A percentile compares a stretch with the other conserved stretches of the same genome.
Conservation (phyloP, 208 protist genomes). For the Angomonas desouzai region DNA sequence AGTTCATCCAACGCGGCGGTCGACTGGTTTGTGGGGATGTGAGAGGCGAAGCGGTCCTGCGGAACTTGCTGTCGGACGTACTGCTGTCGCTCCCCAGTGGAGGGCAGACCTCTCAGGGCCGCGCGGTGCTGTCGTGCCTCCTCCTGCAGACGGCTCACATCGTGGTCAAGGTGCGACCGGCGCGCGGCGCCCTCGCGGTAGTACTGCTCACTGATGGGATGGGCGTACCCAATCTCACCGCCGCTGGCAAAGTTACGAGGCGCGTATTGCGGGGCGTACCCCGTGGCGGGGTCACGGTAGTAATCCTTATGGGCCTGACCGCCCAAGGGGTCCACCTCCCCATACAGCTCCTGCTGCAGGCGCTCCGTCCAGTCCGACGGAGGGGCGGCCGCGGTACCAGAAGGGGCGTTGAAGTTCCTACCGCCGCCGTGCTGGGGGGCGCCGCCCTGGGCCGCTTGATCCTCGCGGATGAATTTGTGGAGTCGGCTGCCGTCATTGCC, state of each 20-base stretch:
- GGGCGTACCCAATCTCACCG: constrained; percentile 60
- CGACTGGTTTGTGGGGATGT: constrained; percentile 26
- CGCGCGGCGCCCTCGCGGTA: constrained; percentile 40
- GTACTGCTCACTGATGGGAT: constrained; percentile 27
- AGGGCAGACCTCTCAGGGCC: constrained; percentile 27
- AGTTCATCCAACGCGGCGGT: constrained; percentile 45
- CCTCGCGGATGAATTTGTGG: constrained; percentile 50
- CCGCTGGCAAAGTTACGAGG: constrained; percentile 77
- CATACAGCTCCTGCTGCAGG: constrained; percentile 75
- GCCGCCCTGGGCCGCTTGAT: constrained; percentile 7
- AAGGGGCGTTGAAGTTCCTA: not conserved
- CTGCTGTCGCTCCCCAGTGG: constrained; percentile 29
- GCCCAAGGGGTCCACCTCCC: constrained; percentile 65
- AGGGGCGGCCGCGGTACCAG: not conserved
- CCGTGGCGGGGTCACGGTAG: constrained; percentile 73
- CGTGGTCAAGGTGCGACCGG: constrained; percentile 57
- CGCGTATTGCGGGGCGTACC: constrained; percentile 80
- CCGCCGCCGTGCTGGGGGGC: constrained; percentile 6
- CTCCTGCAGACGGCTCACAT: constrained; percentile 28
- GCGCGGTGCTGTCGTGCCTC: constrained; percentile 30
- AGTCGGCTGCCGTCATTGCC: constrained; percentile 13
- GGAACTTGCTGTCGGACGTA: constrained; percentile 29
- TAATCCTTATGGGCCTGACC: constrained; percentile 82
- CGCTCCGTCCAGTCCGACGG: constrained; percentile 51
- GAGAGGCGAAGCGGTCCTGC: constrained; percentile 24